Conservation (phyloP, 495 filamentous ascomycete genomes). For the Aspergillus homomorphus region DNA sequence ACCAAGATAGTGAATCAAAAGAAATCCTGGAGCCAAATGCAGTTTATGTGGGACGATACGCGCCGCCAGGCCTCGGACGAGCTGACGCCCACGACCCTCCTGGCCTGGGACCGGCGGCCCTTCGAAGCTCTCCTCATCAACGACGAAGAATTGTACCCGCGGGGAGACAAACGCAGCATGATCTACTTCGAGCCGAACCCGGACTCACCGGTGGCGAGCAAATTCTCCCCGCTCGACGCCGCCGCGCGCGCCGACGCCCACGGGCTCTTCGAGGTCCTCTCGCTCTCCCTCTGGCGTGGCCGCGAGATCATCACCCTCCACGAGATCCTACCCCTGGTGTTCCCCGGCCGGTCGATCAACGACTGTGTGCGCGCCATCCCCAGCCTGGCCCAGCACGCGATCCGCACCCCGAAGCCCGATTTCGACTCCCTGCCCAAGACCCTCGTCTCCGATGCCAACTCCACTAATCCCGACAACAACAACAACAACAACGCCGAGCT, state of each 20-base stretch:
- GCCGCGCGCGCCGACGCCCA: constrained; percentile 12
- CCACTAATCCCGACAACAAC: neutral
- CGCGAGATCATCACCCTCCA: constrained; percentile 21
- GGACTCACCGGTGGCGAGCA: constrained; percentile 17
- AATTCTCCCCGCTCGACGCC: constrained; percentile 15
- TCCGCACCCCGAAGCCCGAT: constrained; percentile 31
- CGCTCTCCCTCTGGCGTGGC: constrained; percentile 19
- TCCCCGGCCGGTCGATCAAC: constrained; percentile 26
- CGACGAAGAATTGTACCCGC: constrained; percentile 56
- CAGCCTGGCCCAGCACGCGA: constrained; percentile 27
- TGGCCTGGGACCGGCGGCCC: constrained; percentile 63
- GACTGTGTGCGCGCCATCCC: constrained; percentile 35
- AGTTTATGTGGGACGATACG: constrained; percentile 22
- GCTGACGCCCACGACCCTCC: constrained; percentile 38
- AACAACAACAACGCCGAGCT: neutral
- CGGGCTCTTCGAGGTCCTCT: constrained; percentile 26
- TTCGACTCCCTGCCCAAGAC: constrained; percentile 23
- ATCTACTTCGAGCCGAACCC: constrained; percentile 41
- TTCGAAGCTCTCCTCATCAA: constrained; percentile 54
- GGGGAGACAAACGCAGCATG: constrained; percentile 18
- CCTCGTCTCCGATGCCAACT: constrained; percentile 10
- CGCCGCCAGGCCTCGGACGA: constrained; percentile 14
- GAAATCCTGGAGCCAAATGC: constrained; percentile 18
- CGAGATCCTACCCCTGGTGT: constrained; percentile 26
- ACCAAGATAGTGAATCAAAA: constrained; percentile 22